Evolutionary conservation across 441 rosid species (phyloP).

Genomic region (Arabidopsis lyrata): DNA sequence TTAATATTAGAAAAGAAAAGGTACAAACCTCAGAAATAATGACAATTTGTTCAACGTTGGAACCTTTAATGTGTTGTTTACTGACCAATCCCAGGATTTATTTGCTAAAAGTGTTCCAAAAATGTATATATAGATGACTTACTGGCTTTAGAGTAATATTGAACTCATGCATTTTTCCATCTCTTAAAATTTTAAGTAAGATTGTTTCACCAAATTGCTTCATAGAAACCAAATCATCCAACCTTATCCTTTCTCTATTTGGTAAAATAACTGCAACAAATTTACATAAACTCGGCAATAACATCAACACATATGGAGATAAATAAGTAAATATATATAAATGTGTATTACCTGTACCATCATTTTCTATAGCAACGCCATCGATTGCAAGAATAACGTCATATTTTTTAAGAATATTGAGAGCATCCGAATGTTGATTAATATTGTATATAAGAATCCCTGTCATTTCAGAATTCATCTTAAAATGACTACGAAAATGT

Average conservation of each 20-base stretch:
- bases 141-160: background rate
- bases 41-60: background rate
- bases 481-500: background rate
- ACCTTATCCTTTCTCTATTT: background rate
- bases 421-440: background rate
- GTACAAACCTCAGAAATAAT: background rate
- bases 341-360: background rate
- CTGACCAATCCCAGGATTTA: no score
- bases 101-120: no score
- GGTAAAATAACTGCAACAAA: background rate
- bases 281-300: background rate
- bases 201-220: background rate
- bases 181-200: background rate
- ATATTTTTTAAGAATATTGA: background rate
- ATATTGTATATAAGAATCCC: background rate
- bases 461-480: background rate
- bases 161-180: background rate
- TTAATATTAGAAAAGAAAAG: no score
- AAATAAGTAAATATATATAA: no score
- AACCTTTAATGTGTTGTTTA: background rate
- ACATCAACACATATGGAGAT: background rate
- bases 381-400: background rate
- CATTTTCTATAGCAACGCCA: background rate
- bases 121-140: no score
- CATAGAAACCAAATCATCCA: background rate